phyloP scores from a whole-genome alignment of 192 early-diverging fungal genomes.

The Podila horticola region DNA sequence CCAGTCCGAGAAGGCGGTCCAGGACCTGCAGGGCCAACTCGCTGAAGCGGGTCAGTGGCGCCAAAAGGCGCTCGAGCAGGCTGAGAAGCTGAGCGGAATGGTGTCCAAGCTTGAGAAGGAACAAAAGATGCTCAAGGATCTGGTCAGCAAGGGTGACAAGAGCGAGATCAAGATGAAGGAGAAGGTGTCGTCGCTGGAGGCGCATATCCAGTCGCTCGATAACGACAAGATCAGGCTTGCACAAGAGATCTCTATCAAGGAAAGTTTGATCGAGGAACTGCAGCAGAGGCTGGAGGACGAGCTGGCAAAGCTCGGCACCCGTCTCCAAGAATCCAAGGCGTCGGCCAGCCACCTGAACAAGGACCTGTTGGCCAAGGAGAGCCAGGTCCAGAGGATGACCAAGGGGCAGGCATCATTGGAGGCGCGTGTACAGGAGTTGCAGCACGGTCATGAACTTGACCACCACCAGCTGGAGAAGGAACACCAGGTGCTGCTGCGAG shows the following conservation, averaged over 20 bases:
- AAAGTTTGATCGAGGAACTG: neutral
- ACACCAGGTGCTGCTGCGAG: neutral
- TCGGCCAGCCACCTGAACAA: neutral
- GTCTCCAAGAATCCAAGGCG: neutral
- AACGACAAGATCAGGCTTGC: neutral
- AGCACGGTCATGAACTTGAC: neutral
- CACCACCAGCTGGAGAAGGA: neutral
- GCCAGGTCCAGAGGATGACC: neutral
- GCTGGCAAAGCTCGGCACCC: neutral
- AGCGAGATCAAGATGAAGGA: neutral
- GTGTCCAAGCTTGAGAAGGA: conserved; percentile 10
- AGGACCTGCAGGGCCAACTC: neutral
- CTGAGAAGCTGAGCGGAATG: neutral
- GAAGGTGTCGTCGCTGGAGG: neutral
- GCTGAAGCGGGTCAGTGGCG: neutral
- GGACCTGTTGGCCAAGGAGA: neutral
- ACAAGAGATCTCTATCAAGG: conserved; percentile 1
- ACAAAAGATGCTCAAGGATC: neutral
- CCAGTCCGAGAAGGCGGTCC: neutral
- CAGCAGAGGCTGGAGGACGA: neutral
- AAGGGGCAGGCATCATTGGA: neutral
- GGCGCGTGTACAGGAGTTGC: neutral
- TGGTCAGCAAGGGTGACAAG: neutral
- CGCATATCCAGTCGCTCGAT: conserved; percentile 14
- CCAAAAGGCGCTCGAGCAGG: neutral